Conservation (phyloP, 2,329 filamentous ascomycete species). For the Fusarium denticulatum region DNA sequence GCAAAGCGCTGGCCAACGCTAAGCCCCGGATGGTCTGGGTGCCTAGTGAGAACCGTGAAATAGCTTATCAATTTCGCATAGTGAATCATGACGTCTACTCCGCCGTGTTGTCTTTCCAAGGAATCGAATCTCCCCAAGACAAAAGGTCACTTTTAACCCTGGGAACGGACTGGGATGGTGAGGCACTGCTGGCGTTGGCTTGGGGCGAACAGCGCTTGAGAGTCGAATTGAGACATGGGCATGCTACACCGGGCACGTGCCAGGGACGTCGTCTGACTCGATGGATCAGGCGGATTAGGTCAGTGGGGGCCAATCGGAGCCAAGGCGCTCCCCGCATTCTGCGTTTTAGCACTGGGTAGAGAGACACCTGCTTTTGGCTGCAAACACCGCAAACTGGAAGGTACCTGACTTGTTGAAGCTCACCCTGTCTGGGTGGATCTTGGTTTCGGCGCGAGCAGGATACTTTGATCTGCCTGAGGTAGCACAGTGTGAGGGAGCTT, state of each 20-base stretch:
- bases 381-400: constrained; percentile 27
- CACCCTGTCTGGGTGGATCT: constrained; percentile 22
- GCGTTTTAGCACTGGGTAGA: constrained; percentile 30
- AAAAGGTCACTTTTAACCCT: constrained; percentile 23
- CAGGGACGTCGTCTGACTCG: constrained; percentile 46
- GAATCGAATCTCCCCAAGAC: constrained; percentile 17
- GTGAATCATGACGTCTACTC: constrained; percentile 35
- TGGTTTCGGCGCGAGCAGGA: constrained; percentile 17
- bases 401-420: constrained; percentile 37
- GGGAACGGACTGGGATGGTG: constrained; percentile 32
- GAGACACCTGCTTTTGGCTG: constrained; percentile 28
- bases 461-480: constrained; percentile 15
- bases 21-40: background rate
- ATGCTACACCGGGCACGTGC: constrained; percentile 42
- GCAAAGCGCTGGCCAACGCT: constrained; percentile 12
- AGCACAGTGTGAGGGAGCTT: constrained; percentile 21
- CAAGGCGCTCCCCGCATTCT: constrained; percentile 43
- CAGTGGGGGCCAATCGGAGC: constrained; percentile 43
- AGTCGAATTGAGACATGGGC: constrained; percentile 34
- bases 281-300: constrained; percentile 44
- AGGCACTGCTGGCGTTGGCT: constrained; percentile 31
- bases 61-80: constrained; percentile 4
- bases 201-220: constrained; percentile 24
- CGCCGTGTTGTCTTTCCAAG: constrained; percentile 27
- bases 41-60: background rate